Conservation (phyloP, 2,329 filamentous ascomycete species). For the Metarhizium guizhouense region DNA sequence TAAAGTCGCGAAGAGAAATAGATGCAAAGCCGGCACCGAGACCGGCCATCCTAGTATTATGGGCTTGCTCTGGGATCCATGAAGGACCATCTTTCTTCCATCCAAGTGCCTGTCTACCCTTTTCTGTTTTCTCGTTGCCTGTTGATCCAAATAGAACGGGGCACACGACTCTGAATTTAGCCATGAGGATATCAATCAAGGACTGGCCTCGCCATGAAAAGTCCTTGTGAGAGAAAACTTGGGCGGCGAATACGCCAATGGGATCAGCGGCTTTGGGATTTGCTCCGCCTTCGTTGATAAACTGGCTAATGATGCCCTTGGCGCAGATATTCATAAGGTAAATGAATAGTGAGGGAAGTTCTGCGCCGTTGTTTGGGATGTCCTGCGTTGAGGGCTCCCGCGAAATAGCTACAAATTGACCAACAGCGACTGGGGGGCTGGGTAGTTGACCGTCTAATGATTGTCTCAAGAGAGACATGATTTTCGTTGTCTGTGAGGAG, state of each 20-base stretch:
- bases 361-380: constrained; percentile 39
- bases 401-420: constrained; percentile 40
- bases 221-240: constrained; percentile 61
- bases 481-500: constrained; percentile 23
- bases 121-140: constrained; percentile 64
- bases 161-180: constrained; percentile 73
- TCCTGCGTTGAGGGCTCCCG: constrained; percentile 36
- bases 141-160: constrained; percentile 79
- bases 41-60: constrained; percentile 76
- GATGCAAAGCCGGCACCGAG: constrained; percentile 78
- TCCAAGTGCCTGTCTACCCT: constrained; percentile 59
- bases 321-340: constrained; percentile 71
- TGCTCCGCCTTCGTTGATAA: constrained; percentile 56
- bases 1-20: constrained; percentile 75
- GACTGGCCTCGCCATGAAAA: constrained; percentile 59
- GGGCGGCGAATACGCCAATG: constrained; percentile 66
- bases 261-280: constrained; percentile 63
- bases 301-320: constrained; percentile 64
- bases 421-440: constrained; percentile 43
- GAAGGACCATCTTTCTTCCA: constrained; percentile 57
- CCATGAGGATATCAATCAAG: constrained; percentile 73
- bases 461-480: constrained; percentile 37
- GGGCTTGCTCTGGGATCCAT: constrained; percentile 61
- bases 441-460: constrained; percentile 43
- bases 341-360: constrained; percentile 56